Conservation (phyloP, 2,329 filamentous ascomycete species). For the Xylariaceae sp. region DNA sequence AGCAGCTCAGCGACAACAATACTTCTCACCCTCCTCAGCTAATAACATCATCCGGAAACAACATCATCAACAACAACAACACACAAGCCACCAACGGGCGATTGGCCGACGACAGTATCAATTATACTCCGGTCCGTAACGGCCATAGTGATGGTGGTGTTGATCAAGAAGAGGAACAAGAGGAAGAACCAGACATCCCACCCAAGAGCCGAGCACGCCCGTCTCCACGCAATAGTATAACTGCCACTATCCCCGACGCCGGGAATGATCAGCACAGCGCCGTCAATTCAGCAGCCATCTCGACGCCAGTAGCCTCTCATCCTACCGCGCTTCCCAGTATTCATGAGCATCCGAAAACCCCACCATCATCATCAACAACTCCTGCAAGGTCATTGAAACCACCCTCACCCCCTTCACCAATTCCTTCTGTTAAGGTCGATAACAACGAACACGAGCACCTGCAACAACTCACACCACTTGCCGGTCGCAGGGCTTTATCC, state of each 20-base stretch:
- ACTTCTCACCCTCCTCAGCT: too few species aligned
- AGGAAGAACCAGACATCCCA: constrained; percentile 2
- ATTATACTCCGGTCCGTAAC: not conserved
- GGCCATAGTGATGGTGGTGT: too few species aligned
- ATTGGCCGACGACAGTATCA: constrained; percentile 1
- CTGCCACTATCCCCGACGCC: constrained; percentile 10
- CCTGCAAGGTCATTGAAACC: too few species aligned
- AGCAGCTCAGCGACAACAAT: not conserved
- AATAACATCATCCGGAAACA: not conserved
- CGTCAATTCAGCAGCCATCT: constrained; percentile 4
- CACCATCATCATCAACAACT: too few species aligned
- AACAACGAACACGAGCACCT: too few species aligned
- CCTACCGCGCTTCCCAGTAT: constrained; percentile 31
- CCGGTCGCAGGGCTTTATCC: constrained; percentile 12
- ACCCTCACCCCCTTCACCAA: constrained; percentile 16
- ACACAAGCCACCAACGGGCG: not conserved
- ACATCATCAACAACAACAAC: not conserved
- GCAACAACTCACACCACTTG: constrained; percentile 15
- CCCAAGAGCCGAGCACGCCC: not conserved
- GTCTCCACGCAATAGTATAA: not conserved
- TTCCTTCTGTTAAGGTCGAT: too few species aligned
- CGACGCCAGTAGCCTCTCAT: constrained; percentile 13
- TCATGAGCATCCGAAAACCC: constrained; percentile 29
- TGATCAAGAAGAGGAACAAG: constrained; percentile 2
- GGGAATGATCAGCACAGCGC: constrained; percentile 35